A percentile compares a stretch with the other conserved stretches of the same genome.
Evolutionary conservation across 768 basidiomycete genomes (phyloP).

Genomic region (Phaeolepiota aurea): DNA sequence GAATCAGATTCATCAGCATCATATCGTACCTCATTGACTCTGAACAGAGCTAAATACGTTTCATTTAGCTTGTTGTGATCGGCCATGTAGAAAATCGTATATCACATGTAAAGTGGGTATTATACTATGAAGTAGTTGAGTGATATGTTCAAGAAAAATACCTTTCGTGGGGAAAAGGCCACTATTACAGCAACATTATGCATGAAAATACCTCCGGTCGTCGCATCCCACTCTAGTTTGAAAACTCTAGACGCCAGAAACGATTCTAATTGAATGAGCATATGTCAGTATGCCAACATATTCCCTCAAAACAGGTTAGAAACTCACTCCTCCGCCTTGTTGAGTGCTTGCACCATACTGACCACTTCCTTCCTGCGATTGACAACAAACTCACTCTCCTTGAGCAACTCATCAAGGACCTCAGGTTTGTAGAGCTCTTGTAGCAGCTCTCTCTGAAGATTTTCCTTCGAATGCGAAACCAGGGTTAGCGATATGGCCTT

Average conservation of each 20-base stretch:
- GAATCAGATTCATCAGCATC: no score
- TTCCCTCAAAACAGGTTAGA: no score
- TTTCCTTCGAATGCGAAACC: constrained; percentile 90
- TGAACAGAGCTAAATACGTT: no score
- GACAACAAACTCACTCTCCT: constrained; percentile 89
- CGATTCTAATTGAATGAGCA: background rate
- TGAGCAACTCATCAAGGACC: constrained; percentile 88
- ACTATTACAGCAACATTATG: background rate
- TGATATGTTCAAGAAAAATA: background rate
- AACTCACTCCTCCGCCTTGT: constrained; percentile 95
- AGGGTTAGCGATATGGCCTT: constrained; percentile 91
- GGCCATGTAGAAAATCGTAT: no score
- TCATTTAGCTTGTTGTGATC: no score
- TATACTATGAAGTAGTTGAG: background rate
- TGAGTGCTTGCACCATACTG: constrained; percentile 87
- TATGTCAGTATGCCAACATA: no score
- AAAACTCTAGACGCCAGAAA: constrained; percentile 8
- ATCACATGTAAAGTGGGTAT: background rate
- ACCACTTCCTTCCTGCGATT: constrained; percentile 90
- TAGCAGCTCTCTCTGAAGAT: constrained; percentile 86
- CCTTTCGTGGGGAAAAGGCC: background rate
- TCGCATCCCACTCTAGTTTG: background rate
- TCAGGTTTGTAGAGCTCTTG: constrained; percentile 98
- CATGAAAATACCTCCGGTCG: background rate
- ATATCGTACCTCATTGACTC: no score